Evolutionary conservation across 2,329 filamentous ascomycete genomes (phyloP), one percentile per base, ranked within the genome.

Genomic region (Xylariaceae sp.): DNA sequence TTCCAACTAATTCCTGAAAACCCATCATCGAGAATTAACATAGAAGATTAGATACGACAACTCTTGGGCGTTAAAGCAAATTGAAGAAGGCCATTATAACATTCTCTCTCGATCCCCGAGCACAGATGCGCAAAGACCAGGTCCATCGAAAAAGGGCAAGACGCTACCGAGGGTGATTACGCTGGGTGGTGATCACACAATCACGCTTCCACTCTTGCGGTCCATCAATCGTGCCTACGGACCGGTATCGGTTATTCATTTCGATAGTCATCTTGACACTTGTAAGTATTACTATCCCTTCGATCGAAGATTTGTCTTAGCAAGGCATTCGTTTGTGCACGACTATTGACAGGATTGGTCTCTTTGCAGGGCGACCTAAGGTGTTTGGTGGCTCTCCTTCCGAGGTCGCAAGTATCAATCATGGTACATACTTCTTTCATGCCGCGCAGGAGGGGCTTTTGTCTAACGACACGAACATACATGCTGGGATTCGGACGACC

Each of bases 361-460:
- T 18, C n/a, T 7, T 80, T 57, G 78, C 79, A 63, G 89, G 89
- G 89, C 83, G 82, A 53, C 90, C 90, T 41, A 93, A 93, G 68
- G 90, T 94, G 22, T 95, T 95, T 62, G 90, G 90, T 48, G 90
- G 89, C 31, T 85, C 88, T 0, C 89, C 90, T 0, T 88, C 83
- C 28, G 81, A 91, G 55, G 82, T 85, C 38, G 89, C 90, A 17
- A 79, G 79, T 58, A 86, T 95, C 73, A 95, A 94, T 73, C 89
- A 94, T 72, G 90, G 90, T 40, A 94, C 89, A 1, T 94, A 94
- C 75, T 95, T 95, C 73, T 94, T 87, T 73, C 88, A 93, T 67
- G 90, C 89, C 0, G 73, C 86, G 1, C 82, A 85, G 71, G 89
- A 94, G 67, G 90, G 90, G 2, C 76, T 94, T 14, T 76, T 95